A percentile compares a stretch with the other conserved stretches of the same genome.
Conservation (phyloP, 129 eudicot genomes). For the Pittosporum tobira region DNA sequence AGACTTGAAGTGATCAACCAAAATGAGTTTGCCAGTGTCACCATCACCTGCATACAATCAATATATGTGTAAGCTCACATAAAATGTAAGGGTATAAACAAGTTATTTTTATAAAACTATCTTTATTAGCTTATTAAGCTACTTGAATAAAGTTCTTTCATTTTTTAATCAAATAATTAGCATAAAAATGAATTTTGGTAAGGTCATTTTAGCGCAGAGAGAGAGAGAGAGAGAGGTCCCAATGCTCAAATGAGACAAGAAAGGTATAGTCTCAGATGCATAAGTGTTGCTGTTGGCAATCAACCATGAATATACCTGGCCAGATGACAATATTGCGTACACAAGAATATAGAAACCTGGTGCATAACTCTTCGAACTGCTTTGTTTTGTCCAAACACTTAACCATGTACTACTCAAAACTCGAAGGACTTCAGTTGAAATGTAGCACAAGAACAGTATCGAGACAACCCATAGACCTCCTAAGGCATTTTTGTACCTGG, state of each 20-base stretch:
- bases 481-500: conserved; percentile 74
- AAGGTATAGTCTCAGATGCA: too few species aligned
- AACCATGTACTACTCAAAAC: conserved; percentile 94
- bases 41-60: conserved; percentile 52
- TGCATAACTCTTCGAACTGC: conserved; percentile 29
- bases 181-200: neutral
- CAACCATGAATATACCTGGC: conserved; percentile 45
- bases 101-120: neutral
- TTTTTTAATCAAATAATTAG: neutral
- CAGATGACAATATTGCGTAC: conserved; percentile 65
- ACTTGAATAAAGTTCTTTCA: neutral
- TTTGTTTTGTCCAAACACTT: conserved; percentile 80
- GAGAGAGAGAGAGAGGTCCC: too few species aligned
- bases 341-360: conserved; percentile 59
- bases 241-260: too few species aligned
- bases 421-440: conserved; percentile 62
- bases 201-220: too few species aligned
- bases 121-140: neutral
- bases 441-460: conserved; percentile 61
- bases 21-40: conserved; percentile 67
- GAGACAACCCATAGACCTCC: conserved; percentile 87
- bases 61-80: conserved; percentile 8
- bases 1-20: conserved; percentile 94
- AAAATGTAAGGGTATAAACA: neutral
- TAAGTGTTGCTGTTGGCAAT: neutral